These are phyloP conservation scores for Westerdykella aurantiaca DNA, from an alignment of 2,329 filamentous ascomycete genomes.

Conservation along the genomic window DNA sequence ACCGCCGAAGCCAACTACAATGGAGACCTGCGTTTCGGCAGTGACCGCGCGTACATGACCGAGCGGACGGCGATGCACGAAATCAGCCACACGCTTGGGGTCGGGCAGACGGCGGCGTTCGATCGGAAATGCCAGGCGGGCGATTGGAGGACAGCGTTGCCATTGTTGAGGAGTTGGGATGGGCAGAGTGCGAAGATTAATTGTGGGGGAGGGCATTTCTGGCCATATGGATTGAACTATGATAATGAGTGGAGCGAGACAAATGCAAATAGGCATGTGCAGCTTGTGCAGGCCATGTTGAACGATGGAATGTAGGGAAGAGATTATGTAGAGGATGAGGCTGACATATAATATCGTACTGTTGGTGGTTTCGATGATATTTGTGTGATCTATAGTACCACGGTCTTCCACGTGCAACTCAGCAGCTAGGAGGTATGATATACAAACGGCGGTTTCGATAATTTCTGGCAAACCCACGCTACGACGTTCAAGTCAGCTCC, in stretches of 20 bases:
- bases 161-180: conserved; percentile 27
- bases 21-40: conserved; percentile 31
- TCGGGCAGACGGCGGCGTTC: conserved; percentile 30
- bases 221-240: conserved; percentile 34
- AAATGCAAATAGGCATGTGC: conserved; percentile 31
- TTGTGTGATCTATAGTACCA: no score
- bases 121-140: conserved; percentile 23
- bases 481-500: no score
- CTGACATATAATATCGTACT: no score
- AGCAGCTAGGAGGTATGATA: no score
- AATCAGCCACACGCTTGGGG: conserved; percentile 30
- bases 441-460: no score
- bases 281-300: conserved; percentile 30
- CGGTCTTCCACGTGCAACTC: no score
- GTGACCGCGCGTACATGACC: conserved; percentile 29
- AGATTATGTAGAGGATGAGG: background rate
- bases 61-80: conserved; percentile 34
- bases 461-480: no score
- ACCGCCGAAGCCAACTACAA: conserved; percentile 34
- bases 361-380: no score
- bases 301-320: conserved; percentile 25
- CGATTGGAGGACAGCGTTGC: conserved; percentile 30
- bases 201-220: conserved; percentile 30
- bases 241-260: conserved; percentile 34
- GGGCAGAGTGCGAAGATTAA: conserved; percentile 26